Evolutionary conservation across 139 green algal genomes (phyloP).

Genomic region (Auxenochlorella pyrenoidosa): DNA sequence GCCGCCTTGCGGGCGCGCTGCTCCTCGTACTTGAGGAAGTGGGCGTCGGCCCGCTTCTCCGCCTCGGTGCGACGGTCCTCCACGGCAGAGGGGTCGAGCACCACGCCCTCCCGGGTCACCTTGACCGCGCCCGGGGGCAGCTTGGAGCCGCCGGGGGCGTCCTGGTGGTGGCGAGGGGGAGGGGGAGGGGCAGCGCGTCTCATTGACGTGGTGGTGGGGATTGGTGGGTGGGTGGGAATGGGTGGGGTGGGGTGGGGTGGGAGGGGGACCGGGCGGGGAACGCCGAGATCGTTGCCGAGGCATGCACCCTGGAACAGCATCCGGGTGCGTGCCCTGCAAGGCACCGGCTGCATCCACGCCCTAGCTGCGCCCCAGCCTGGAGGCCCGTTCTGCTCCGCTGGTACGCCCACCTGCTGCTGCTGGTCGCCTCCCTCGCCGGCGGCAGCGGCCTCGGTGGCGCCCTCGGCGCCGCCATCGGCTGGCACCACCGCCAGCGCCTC

Average conservation of each 20-base stretch:
- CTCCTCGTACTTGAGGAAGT: slow-evolving; percentile 72
- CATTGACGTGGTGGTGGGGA: no score
- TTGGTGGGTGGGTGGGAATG: no score
- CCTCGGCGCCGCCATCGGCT: neutral
- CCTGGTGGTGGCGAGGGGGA: no score
- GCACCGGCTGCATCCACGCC: neutral
- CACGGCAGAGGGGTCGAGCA: slow-evolving; percentile 31
- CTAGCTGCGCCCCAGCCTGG: no score
- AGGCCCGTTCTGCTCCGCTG: no score
- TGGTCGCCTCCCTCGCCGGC: slow-evolving; percentile 5
- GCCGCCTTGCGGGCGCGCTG: slow-evolving; percentile 73
- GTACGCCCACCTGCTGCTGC: neutral
- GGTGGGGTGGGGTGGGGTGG: neutral
- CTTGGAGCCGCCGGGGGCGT: neutral
- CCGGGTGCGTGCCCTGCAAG: neutral
- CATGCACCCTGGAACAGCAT: no score
- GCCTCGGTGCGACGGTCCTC: slow-evolving; percentile 85
- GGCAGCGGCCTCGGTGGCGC: neutral
- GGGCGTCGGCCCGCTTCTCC: slow-evolving; percentile 76
- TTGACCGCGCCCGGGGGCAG: slow-evolving; percentile 4
- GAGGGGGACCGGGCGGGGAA: neutral
- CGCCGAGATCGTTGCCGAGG: no score
- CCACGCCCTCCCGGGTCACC: slow-evolving; percentile 52
- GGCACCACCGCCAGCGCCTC: neutral
- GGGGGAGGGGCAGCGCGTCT: no score